Percentiles rank a stretch among this genome's conserved stretches.
Evolutionary conservation across 2,329 filamentous ascomycete species (phyloP).

Genomic region (Colletotrichum filicis): DNA sequence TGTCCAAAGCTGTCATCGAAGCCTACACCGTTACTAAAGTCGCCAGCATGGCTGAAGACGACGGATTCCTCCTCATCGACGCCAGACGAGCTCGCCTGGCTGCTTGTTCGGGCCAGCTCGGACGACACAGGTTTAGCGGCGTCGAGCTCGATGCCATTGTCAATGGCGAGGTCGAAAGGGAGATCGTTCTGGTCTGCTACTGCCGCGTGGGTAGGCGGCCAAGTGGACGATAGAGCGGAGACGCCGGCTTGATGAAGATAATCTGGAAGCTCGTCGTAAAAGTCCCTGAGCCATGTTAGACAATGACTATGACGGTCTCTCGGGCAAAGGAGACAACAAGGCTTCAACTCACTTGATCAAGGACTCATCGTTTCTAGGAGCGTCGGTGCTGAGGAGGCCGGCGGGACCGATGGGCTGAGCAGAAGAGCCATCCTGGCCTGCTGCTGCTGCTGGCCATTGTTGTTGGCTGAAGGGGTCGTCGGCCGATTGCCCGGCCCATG

Average conservation of each 20-base stretch:
- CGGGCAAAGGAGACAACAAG: not conserved
- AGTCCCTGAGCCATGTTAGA: conserved; percentile 6
- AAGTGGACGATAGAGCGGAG: not conserved
- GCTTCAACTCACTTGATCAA: conserved; percentile 13
- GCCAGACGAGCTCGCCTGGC: conserved; percentile 23
- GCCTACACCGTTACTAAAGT: not conserved
- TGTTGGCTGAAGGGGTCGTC: not conserved
- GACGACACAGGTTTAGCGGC: not conserved
- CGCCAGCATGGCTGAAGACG: conserved; percentile 10
- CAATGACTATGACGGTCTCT: too few relatives aligned
- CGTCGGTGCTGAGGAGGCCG: not conserved
- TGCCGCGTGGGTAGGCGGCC: not conserved
- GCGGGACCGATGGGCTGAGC: not conserved
- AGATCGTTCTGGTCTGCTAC: conserved; percentile 2
- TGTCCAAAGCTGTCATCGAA: conserved; percentile 9
- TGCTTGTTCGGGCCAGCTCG: conserved; percentile 1
- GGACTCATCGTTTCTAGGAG: not conserved
- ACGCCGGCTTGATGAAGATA: not conserved
- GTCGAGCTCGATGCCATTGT: conserved; percentile 2
- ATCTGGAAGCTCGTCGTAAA: conserved; percentile 14
- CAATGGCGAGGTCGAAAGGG: conserved; percentile 16
- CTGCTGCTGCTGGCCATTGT: not conserved
- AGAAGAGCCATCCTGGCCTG: not conserved
- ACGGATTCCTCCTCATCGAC: conserved; percentile 18
- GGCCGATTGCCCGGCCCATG: conserved; percentile 15